These are phyloP conservation scores for Alternaria triticimaculans DNA, from an alignment of 2,329 filamentous ascomycete species.

Conservation along the genomic window DNA sequence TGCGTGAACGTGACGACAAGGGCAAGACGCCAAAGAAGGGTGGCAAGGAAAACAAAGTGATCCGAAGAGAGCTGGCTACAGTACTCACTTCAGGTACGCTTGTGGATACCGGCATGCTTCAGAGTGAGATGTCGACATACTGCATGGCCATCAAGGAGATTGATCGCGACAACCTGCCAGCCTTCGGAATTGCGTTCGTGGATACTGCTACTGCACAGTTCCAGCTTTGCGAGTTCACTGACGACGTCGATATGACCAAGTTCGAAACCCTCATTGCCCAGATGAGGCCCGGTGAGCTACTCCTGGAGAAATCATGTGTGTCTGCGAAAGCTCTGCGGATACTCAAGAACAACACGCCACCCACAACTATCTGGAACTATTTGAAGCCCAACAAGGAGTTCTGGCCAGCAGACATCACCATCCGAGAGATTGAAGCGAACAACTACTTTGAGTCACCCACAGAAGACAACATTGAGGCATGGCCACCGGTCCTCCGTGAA, in stretches of 20 bases:
- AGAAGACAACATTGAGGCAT: conserved; percentile 67
- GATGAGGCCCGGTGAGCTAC: conserved; percentile 82
- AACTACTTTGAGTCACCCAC: conserved; percentile 76
- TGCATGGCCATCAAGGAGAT: conserved; percentile 88
- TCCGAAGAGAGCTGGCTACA: conserved; percentile 86
- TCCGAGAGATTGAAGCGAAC: conserved; percentile 79
- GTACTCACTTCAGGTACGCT: conserved; percentile 92
- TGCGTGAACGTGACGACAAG: conserved; percentile 83
- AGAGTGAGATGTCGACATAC: conserved; percentile 96
- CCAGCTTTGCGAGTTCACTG: conserved; percentile 87
- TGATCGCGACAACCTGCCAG: conserved; percentile 73
- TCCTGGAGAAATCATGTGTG: conserved; percentile 82
- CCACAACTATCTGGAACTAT: conserved; percentile 94
- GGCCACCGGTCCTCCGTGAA: conserved; percentile 77
- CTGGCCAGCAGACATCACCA: conserved; percentile 82
- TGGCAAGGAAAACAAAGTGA: conserved; percentile 82
- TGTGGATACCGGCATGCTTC: conserved; percentile 94
- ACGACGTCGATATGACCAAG: conserved; percentile 91
- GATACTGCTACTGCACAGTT: conserved; percentile 97
- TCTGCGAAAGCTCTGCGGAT: conserved; percentile 91
- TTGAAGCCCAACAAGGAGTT: conserved; percentile 88
- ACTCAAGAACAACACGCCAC: conserved; percentile 91
- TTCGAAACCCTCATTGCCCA: conserved; percentile 98
- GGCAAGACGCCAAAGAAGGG: conserved; percentile 58
- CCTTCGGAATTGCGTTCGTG: conserved; percentile 91